Conservation (phyloP, 2,329 filamentous ascomycete species). For the Diplodia seriata region DNA sequence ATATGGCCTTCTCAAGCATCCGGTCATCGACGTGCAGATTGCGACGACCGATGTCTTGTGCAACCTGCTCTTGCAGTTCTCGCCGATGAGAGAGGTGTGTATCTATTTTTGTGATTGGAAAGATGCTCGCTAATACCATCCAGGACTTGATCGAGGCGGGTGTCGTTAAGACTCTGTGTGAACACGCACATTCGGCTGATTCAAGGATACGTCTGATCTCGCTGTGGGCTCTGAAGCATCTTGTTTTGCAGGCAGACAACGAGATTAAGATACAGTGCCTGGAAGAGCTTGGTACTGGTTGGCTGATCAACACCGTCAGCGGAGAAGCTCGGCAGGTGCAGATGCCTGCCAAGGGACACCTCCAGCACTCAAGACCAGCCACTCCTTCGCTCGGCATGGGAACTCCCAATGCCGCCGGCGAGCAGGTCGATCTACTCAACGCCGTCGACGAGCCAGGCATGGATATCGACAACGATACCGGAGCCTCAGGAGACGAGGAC, state of each 20-base stretch:
- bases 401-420: conserved; percentile 65
- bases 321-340: conserved; percentile 41
- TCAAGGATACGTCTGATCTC: conserved; percentile 82
- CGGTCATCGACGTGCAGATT: conserved; percentile 79
- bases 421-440: conserved; percentile 66
- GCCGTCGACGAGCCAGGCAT: conserved; percentile 54
- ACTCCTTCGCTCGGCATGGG: conserved; percentile 56
- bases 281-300: conserved; percentile 76
- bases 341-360: conserved; percentile 47
- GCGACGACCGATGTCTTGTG: conserved; percentile 84
- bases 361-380: conserved; percentile 35
- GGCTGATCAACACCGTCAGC: conserved; percentile 80
- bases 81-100: conserved; percentile 85
- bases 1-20: conserved; percentile 75
- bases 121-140: conserved; percentile 34
- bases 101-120: conserved; percentile 2
- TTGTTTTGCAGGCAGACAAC: conserved; percentile 75
- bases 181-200: conserved; percentile 82
- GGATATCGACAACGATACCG: conserved; percentile 50
- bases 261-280: conserved; percentile 79
- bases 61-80: conserved; percentile 87
- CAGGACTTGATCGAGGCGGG: conserved; percentile 76
- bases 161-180: conserved; percentile 77
- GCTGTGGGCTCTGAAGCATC: conserved; percentile 91
- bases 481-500: conserved; percentile 44